Evolutionary conservation across 2,329 filamentous ascomycete species (phyloP).

Genomic region (Hypoxylon sp.): DNA sequence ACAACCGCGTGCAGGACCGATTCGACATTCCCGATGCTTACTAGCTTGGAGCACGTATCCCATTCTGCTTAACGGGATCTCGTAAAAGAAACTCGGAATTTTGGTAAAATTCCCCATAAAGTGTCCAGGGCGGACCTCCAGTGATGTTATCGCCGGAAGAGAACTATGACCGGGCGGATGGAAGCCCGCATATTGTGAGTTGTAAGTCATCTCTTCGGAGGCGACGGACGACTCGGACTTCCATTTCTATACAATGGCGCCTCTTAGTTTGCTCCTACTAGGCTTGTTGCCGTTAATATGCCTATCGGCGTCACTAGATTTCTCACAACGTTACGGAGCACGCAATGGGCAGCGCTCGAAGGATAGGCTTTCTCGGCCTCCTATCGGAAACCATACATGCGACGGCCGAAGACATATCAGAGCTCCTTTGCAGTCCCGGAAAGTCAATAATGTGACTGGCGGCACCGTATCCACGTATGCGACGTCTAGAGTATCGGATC

Average conservation of each 20-base stretch:
- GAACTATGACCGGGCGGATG: constrained; percentile 31
- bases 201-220: constrained; percentile 35
- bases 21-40: constrained; percentile 33
- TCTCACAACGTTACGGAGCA: constrained; percentile 16
- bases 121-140: constrained; percentile 10
- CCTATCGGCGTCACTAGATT: constrained; percentile 25
- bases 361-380: constrained; percentile 3
- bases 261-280: constrained; percentile 30
- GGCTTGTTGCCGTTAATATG: constrained; percentile 37
- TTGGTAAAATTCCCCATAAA: constrained; percentile 24
- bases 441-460: constrained; percentile 42
- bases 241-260: constrained; percentile 34
- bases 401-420: constrained; percentile 46
- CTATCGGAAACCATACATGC: constrained; percentile 13
- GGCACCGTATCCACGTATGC: constrained; percentile 27
- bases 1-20: constrained; percentile 38
- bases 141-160: constrained; percentile 27
- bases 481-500: constrained; percentile 16
- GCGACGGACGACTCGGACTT: constrained; percentile 27
- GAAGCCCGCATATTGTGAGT: constrained; percentile 31
- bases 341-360: constrained; percentile 18
- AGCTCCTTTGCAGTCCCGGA: constrained; percentile 44
- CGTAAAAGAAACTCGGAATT: constrained; percentile 21
- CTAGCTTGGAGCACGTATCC: constrained; percentile 11
- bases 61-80: constrained; percentile 21